Conservation (phyloP, 1,284 basidiomycete genomes). For the Xerocomus nothofagi region DNA sequence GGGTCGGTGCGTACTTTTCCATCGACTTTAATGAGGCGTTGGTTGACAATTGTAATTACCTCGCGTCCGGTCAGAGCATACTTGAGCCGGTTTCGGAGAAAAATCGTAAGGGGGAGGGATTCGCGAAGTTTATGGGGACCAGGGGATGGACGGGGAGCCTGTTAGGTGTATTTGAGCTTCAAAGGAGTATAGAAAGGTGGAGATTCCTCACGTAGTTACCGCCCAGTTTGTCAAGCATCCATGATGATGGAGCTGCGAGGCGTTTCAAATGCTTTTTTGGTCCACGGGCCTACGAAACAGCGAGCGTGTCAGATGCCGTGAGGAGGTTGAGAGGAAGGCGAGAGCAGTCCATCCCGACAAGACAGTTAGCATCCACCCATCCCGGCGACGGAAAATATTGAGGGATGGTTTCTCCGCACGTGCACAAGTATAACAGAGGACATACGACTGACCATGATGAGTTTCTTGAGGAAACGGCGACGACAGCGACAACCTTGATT, state of each 20-base stretch:
- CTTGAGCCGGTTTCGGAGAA: conserved; percentile 99
- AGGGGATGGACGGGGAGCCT: conserved; percentile 95
- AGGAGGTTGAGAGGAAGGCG: neutral
- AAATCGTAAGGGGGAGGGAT: conserved; percentile 91
- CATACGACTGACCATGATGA: conserved; percentile 33
- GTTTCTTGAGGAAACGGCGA: conserved; percentile 31
- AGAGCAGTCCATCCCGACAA: conserved; percentile 22
- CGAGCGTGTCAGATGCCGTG: conserved; percentile 18
- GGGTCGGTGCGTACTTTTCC: conserved; percentile 98
- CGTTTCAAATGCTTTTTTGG: conserved; percentile 99
- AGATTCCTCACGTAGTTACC: conserved; percentile 85
- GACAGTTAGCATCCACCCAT: conserved; percentile 28
- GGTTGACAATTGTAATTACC: conserved; percentile 92
- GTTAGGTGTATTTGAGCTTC: conserved; percentile 14
- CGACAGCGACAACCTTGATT: conserved; percentile 25
- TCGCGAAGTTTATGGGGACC: conserved; percentile 99
- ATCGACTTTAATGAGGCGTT: conserved; percentile 98
- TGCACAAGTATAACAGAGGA: neutral
- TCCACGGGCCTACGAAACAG: conserved; percentile 79
- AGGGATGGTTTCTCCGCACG: neutral
- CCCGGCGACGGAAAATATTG: neutral
- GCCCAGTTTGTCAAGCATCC: conserved; percentile 99
- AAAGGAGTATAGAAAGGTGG: neutral
- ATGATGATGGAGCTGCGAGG: conserved; percentile 94
- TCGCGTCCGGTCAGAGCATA: conserved; percentile 97